These are phyloP conservation scores for Xenoacremonium recifei DNA, from an alignment of 2,329 filamentous ascomycete genomes.

Conservation along the genomic window DNA sequence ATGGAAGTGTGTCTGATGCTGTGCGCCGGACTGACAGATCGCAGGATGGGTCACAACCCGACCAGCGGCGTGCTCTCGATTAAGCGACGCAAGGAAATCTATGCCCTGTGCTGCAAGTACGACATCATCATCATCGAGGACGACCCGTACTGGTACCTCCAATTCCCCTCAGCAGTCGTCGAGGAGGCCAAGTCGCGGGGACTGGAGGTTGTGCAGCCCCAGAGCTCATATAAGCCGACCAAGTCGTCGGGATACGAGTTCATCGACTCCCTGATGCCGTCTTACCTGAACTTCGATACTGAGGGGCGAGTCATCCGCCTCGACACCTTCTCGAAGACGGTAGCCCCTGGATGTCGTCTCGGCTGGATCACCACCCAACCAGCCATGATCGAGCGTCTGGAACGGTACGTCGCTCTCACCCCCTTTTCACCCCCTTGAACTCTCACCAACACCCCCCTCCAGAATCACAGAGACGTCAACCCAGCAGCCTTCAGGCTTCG, in stretches of 20 bases:
- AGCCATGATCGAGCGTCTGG: slow-evolving; percentile 69
- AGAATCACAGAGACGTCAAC: slow-evolving; percentile 77
- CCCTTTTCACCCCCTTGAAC: background rate
- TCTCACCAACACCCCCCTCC: slow-evolving; percentile 5
- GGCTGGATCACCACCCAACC: slow-evolving; percentile 91
- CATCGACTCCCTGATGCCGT: slow-evolving; percentile 79
- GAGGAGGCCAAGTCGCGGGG: slow-evolving; percentile 49
- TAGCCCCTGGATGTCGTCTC: slow-evolving; percentile 84
- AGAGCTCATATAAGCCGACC: slow-evolving; percentile 29
- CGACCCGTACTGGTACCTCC: slow-evolving; percentile 94
- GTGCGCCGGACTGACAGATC: slow-evolving; percentile 2
- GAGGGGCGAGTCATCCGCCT: slow-evolving; percentile 86
- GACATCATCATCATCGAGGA: slow-evolving; percentile 92
- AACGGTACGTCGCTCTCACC: slow-evolving; percentile 28
- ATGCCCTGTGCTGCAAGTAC: slow-evolving; percentile 76
- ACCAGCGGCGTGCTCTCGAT: slow-evolving; percentile 75
- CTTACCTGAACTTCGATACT: slow-evolving; percentile 76
- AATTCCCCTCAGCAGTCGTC: slow-evolving; percentile 70
- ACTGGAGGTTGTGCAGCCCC: slow-evolving; percentile 27
- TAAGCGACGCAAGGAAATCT: slow-evolving; percentile 73
- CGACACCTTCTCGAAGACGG: slow-evolving; percentile 92
- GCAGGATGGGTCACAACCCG: slow-evolving; percentile 72
- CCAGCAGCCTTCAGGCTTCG: slow-evolving; percentile 85
- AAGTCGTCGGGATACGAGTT: slow-evolving; percentile 67
- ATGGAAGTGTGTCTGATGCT: background rate